Evolutionary conservation across 2,329 filamentous ascomycete genomes (phyloP).

Genomic region (Teratosphaeria destructans): DNA sequence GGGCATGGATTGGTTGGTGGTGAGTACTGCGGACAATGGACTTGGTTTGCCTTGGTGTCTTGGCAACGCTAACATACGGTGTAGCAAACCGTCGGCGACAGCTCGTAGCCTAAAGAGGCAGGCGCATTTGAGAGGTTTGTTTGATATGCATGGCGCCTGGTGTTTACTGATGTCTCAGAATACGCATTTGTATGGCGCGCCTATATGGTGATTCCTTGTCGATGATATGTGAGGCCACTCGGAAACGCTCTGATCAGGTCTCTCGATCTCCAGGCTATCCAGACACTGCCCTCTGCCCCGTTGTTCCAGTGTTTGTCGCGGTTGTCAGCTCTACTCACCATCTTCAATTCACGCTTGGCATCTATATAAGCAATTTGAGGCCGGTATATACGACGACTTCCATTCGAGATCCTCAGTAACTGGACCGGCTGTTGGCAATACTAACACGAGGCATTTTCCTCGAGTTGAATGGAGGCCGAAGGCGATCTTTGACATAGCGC

Average conservation of each 20-base stretch:
- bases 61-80: not conserved
- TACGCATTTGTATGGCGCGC: not conserved
- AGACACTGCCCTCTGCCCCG: not conserved
- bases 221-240: too few species aligned
- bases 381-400: too few species aligned
- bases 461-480: not conserved
- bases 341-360: too few species aligned
- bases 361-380: too few species aligned
- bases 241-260: not conserved
- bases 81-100: conserved; percentile 9
- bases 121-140: not conserved
- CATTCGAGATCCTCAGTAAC: too few species aligned
- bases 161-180: not conserved
- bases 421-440: too few species aligned
- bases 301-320: not conserved
- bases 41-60: not conserved
- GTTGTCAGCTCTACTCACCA: too few species aligned
- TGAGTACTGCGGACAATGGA: conserved; percentile 33
- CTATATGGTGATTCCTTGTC: not conserved
- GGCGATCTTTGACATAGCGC: not conserved
- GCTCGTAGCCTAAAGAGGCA: not conserved
- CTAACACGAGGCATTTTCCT: not conserved
- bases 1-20: conserved; percentile 98
- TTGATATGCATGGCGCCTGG: conserved; percentile 1
- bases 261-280: not conserved